Conservation (phyloP, 352 stramenopile genomes). For the Globisporangium cystogenes region DNA sequence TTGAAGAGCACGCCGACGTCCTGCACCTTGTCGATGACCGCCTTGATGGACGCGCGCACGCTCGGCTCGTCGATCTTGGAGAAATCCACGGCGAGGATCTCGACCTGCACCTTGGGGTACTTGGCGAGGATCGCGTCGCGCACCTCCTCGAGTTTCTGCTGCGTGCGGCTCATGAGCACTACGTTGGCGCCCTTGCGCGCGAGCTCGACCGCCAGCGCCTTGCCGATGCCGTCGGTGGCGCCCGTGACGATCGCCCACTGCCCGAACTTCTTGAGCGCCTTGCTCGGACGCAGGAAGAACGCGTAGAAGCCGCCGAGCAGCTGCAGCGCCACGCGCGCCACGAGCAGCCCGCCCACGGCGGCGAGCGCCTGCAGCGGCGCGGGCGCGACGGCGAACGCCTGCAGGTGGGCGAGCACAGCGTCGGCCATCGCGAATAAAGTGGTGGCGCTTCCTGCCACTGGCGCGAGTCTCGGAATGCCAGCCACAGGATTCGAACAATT, state of each 20-base stretch:
- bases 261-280: slow-evolving; percentile 93
- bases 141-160: slow-evolving; percentile 93
- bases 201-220: slow-evolving; percentile 91
- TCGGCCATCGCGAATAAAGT: slow-evolving; percentile 1
- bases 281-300: slow-evolving; percentile 92
- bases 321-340: slow-evolving; percentile 46
- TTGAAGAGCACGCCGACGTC: slow-evolving; percentile 98
- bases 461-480: slow-evolving; percentile 4
- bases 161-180: slow-evolving; percentile 96
- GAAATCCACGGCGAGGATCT: slow-evolving; percentile 93
- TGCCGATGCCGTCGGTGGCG: slow-evolving; percentile 93
- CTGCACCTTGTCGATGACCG: slow-evolving; percentile 61
- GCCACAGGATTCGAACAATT: background rate
- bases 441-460: background rate
- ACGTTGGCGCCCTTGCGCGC: slow-evolving; percentile 97
- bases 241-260: slow-evolving; percentile 97
- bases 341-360: slow-evolving; percentile 37
- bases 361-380: slow-evolving; percentile 37
- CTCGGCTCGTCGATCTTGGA: slow-evolving; percentile 81
- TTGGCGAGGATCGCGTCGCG: slow-evolving; percentile 93
- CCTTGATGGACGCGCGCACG: slow-evolving; percentile 49
- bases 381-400: slow-evolving; percentile 25
- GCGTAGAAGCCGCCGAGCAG: slow-evolving; percentile 50
- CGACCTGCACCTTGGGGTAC: slow-evolving; percentile 85
- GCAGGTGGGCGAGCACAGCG: slow-evolving; percentile 12